A percentile compares a stretch with the other conserved stretches of the same genome.
phyloP scores from a whole-genome alignment of 2,329 filamentous ascomycete species.

The Phaeosphaeria sp. region DNA sequence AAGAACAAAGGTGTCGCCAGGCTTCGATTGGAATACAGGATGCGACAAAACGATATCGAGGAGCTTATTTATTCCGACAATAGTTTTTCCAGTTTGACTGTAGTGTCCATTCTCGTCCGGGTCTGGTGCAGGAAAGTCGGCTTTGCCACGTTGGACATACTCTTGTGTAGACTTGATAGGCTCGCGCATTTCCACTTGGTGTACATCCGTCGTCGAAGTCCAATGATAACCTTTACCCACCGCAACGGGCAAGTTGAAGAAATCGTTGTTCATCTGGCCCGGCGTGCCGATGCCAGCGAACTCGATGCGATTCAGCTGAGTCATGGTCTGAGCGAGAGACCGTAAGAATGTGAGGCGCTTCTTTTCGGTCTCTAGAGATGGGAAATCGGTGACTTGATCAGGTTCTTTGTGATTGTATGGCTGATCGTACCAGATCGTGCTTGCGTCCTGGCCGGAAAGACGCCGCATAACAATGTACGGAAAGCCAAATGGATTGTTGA shows the following conservation, averaged over 20 bases:
- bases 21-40: background rate
- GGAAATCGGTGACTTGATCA: background rate
- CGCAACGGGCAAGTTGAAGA: background rate
- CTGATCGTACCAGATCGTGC: slow-evolving; percentile 16
- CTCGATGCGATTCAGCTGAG: slow-evolving; percentile 10
- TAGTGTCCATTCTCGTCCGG: background rate
- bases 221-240: background rate
- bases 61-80: background rate
- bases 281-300: slow-evolving; percentile 19
- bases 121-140: background rate
- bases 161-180: background rate
- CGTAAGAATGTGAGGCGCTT: slow-evolving; percentile 17
- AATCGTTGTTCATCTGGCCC: background rate
- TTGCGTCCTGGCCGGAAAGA: slow-evolving; percentile 12
- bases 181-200: background rate
- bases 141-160: background rate
- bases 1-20: background rate
- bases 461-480: slow-evolving; percentile 23
- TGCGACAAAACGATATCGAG: background rate
- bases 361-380: background rate
- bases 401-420: background rate
- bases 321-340: slow-evolving; percentile 14
- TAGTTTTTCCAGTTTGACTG: background rate
- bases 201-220: background rate
- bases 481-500: background rate